A percentile compares a stretch with the other conserved stretches of the same genome.
phyloP scores from a whole-genome alignment of 192 early-diverging fungal genomes.

The Coemansia sp. region DNA sequence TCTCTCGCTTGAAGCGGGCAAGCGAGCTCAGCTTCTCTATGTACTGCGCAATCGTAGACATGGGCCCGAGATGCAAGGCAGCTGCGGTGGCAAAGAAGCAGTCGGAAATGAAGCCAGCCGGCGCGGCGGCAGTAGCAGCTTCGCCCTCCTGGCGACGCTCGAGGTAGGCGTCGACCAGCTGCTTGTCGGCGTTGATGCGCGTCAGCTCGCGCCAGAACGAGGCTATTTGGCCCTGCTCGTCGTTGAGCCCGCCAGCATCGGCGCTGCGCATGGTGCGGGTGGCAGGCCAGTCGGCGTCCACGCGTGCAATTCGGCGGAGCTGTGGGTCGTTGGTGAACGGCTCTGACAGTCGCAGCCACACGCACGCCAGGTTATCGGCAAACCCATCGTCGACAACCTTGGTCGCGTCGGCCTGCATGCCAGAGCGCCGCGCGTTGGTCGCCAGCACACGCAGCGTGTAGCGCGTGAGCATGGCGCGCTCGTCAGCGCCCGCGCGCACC shows the following conservation, averaged over 20 bases:
- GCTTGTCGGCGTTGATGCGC: conserved; percentile 76
- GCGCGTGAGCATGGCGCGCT: conserved; percentile 63
- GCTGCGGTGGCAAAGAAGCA: conserved; percentile 82
- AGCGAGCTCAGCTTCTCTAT: conserved; percentile 68
- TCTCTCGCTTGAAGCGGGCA: conserved; percentile 70
- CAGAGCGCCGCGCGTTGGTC: conserved; percentile 71
- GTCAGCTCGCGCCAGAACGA: conserved; percentile 70
- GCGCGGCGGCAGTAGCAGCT: background rate
- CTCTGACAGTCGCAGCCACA: conserved; percentile 73
- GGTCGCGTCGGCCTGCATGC: conserved; percentile 78
- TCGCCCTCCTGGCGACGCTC: conserved; percentile 1
- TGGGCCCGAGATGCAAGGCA: conserved; percentile 79
- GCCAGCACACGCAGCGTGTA: conserved; percentile 69
- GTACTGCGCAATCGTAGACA: conserved; percentile 73
- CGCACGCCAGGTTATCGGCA: conserved; percentile 72
- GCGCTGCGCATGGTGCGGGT: conserved; percentile 63
- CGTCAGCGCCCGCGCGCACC: conserved; percentile 64
- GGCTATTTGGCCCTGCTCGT: conserved; percentile 30
- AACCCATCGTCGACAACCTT: conserved; percentile 87
- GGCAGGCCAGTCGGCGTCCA: conserved; percentile 76
- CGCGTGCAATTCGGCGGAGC: conserved; percentile 75
- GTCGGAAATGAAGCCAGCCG: conserved; percentile 87
- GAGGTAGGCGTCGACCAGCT: conserved; percentile 66
- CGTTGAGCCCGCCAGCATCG: conserved; percentile 23
- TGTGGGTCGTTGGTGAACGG: conserved; percentile 80